phyloP scores from a whole-genome alignment of 2,329 filamentous ascomycete species.

The Gaeumannomyces sp. region DNA sequence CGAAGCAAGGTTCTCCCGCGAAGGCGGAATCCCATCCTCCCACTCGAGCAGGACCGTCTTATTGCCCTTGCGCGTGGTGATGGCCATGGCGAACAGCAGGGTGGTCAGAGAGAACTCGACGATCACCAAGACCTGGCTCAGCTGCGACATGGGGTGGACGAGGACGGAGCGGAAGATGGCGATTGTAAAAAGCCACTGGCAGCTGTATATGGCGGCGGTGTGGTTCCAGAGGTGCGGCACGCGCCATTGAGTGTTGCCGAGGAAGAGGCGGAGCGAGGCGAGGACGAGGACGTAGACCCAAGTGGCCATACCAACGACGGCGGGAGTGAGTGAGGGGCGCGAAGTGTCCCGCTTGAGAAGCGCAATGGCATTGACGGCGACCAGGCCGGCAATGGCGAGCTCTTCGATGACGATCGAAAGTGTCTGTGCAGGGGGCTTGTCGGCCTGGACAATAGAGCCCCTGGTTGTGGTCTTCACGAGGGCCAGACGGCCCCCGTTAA shows the following conservation, averaged over 20 bases:
- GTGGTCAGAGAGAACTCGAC: constrained; percentile 69
- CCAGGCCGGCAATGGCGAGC: constrained; percentile 63
- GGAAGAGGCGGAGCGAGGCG: constrained; percentile 64
- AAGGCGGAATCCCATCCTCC: constrained; percentile 82
- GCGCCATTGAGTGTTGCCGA: constrained; percentile 57
- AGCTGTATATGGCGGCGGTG: constrained; percentile 74
- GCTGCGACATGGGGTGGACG: constrained; percentile 63
- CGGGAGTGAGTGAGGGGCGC: constrained; percentile 49
- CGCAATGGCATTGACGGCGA: constrained; percentile 62
- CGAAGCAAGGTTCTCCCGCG: constrained; percentile 80
- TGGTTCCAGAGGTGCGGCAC: constrained; percentile 84
- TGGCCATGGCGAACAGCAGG: constrained; percentile 66
- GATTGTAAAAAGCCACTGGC: constrained; percentile 72
- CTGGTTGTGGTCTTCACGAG: constrained; percentile 56
- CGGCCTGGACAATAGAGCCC: constrained; percentile 62
- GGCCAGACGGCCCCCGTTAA: constrained; percentile 50
- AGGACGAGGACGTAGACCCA: constrained; percentile 80
- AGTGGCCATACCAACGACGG: constrained; percentile 60
- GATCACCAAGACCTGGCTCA: constrained; percentile 60
- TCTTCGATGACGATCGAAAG: constrained; percentile 68
- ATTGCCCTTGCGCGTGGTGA: constrained; percentile 86
- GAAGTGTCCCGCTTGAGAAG: constrained; percentile 51
- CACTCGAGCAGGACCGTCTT: constrained; percentile 82
- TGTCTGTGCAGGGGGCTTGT: constrained; percentile 69
- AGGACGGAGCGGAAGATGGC: constrained; percentile 79